Evolutionary conservation across 2,329 filamentous ascomycete genomes (phyloP), one percentile per base, ranked within the genome.

Genomic region (Nigrospora sphaerica): DNA sequence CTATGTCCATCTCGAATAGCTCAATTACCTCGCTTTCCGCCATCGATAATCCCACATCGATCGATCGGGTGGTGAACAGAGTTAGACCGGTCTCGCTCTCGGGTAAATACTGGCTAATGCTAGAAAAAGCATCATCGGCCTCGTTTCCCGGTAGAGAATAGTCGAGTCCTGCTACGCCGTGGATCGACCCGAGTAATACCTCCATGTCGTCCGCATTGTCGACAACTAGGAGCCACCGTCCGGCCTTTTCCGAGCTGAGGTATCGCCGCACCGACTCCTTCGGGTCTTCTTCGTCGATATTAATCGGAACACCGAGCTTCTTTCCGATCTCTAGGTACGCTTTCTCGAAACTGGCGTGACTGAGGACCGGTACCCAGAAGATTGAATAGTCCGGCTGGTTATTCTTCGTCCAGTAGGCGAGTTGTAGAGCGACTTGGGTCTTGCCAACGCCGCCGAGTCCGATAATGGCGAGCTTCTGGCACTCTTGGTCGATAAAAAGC

Each of bases 181-280:
- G n/a, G n/a, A n/a, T n/a, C 42, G 48, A 28, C 4, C 52, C 49
- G 39, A 56, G 54, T 37, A 63, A 42, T 11, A 64, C 34, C 6
- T 60, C 50, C 11, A 46, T 45, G 43, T 73, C 65, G 45, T 73
- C 67, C 10, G 64, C 66, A 45, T 72, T 74, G 42, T 74, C 69
- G 14, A 74, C 43, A 36, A 74, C 55, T 36, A 73, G 46, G 1
- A 74, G 55, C 71, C 68, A 74, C 1, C 49, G 48, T 1, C 60
- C 57, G 2, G 39, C 48, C n/a, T 33, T 47, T 6, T 49, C 44
- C 44, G 56, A 3, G 33, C 57, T 63, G 2, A 74, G 49, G 12
- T 62, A 51, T 4, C 44, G 40, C 13, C 77, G 70, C 54, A 86
- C 80, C 63, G 80, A 73, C 53, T 83, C 78, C 45, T 77, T 74